These are phyloP conservation scores for Lichenothelia convexa DNA, from an alignment of 495 filamentous ascomycete species.

Conservation along the genomic window DNA sequence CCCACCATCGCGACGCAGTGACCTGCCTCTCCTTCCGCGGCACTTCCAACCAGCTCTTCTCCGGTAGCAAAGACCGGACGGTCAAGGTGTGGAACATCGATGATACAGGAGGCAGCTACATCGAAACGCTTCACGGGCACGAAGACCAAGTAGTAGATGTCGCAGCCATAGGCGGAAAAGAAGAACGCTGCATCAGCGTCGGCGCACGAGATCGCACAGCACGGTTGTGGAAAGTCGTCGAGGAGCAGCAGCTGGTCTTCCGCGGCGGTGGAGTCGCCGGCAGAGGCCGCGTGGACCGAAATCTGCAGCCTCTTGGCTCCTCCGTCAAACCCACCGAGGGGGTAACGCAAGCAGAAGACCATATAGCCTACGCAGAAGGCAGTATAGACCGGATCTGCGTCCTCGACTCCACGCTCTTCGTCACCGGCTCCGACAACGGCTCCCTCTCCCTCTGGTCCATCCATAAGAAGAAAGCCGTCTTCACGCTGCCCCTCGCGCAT, in stretches of 20 bases:
- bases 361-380: slow-evolving; percentile 48
- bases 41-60: slow-evolving; percentile 85
- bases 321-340: slow-evolving; percentile 7
- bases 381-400: slow-evolving; percentile 80
- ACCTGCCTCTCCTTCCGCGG: slow-evolving; percentile 68
- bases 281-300: slow-evolving; percentile 18
- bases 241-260: slow-evolving; percentile 90
- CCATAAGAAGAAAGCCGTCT: slow-evolving; percentile 90
- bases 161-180: slow-evolving; percentile 49
- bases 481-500: slow-evolving; percentile 61
- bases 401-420: slow-evolving; percentile 75
- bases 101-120: slow-evolving; percentile 68
- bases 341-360: slow-evolving; percentile 6
- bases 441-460: slow-evolving; percentile 70
- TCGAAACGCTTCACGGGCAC: slow-evolving; percentile 92
- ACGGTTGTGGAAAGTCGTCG: slow-evolving; percentile 90
- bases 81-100: slow-evolving; percentile 77
- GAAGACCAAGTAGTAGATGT: slow-evolving; percentile 77
- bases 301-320: slow-evolving; percentile 8
- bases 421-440: slow-evolving; percentile 86
- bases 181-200: slow-evolving; percentile 78
- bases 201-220: slow-evolving; percentile 83
- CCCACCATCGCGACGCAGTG: slow-evolving; percentile 79
- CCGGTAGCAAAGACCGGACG: slow-evolving; percentile 70
- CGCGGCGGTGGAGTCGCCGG: slow-evolving; percentile 49